A percentile compares a stretch with the other conserved stretches of the same genome.
These are phyloP conservation scores for Trichoderma sp. DNA, from an alignment of 2,329 filamentous ascomycete genomes.

Conservation along the genomic window DNA sequence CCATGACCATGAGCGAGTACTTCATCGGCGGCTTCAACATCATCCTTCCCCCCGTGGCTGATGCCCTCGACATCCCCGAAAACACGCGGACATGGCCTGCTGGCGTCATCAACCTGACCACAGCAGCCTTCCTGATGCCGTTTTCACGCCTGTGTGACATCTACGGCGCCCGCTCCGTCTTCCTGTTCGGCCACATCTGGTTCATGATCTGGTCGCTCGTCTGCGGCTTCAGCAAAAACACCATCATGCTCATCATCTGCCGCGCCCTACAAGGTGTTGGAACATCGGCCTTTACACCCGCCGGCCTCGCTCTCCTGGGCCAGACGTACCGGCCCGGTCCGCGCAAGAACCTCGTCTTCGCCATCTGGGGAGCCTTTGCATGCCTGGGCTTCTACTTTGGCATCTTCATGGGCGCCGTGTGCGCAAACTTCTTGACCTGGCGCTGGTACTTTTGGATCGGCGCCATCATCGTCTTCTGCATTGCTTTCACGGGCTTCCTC, in stretches of 20 bases:
- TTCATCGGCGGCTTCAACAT: slow-evolving; percentile 75
- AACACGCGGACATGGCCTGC: slow-evolving; percentile 61
- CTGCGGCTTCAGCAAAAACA: slow-evolving; percentile 64
- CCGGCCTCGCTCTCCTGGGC: slow-evolving; percentile 68
- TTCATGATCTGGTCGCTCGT: slow-evolving; percentile 66
- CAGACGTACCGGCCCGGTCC: slow-evolving; percentile 68
- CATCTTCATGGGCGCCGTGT: slow-evolving; percentile 64
- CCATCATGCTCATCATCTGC: slow-evolving; percentile 68
- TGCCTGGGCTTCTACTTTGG: slow-evolving; percentile 61
- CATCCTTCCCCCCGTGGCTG: slow-evolving; percentile 63
- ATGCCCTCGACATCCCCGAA: slow-evolving; percentile 60
- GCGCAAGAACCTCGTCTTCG: slow-evolving; percentile 65
- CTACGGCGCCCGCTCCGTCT: slow-evolving; percentile 60
- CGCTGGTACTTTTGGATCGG: slow-evolving; percentile 71
- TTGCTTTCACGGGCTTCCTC: slow-evolving; percentile 44
- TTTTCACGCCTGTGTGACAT: slow-evolving; percentile 60
- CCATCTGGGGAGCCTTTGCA: slow-evolving; percentile 57
- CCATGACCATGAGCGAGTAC: slow-evolving; percentile 67
- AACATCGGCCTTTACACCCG: slow-evolving; percentile 64
- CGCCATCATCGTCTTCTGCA: slow-evolving; percentile 39
- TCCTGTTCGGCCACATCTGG: slow-evolving; percentile 60
- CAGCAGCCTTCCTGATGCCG: slow-evolving; percentile 58
- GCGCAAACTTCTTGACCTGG: slow-evolving; percentile 60
- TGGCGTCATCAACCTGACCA: slow-evolving; percentile 58
- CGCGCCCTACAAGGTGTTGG: slow-evolving; percentile 73